Base-by-base conservation (phyloP, 2,329 filamentous ascomycete genomes). In the Monascus ruber region DNA sequence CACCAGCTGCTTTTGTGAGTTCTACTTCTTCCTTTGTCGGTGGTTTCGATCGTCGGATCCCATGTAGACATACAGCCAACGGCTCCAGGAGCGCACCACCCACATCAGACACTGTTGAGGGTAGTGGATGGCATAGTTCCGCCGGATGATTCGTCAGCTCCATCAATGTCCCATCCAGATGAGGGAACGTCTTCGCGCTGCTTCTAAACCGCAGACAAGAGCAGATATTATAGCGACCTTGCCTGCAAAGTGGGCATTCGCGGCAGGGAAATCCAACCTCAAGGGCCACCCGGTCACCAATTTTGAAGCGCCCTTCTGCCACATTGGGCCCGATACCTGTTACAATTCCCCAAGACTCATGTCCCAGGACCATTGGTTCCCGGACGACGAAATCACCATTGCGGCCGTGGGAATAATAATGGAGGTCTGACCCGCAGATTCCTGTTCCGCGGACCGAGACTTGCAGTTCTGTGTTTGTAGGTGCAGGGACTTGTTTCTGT, bases 261-360 rank as follows among this genome's bases (percentile, higher is more conserved):
- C 83, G 79, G 68, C 89, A 96, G 1, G 87, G 85, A 38, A 85
- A 75, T 37, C 89, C 89, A 9, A 93, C 89, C 71, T 96, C 89
- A 33, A 96, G 70, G n/a, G 89, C 87, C 17, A 95, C 82, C 51
- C 84, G 80, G 65, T 95, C 88, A 42, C 88, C 88, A 7, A 72
- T 57, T 49, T 75, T 67, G 46, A 94, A 75, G 27, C 6, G 28
- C 28, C 6, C 6, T 29, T 6, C 28, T 31, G 47, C 77, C 5
- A 86, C 81, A 8, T 67, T 68, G 1, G 72, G 58, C 17, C 86
- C 87, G 32, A 85, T 70, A 34, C 76, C 74, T 39, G 86, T 77
- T 32, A 96, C 72, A 26, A 84, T 81, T 42, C 87, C 88, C 6
- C 85, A 75, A 9, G 84, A 85, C 55, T 80, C 77, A 54, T 81